Conservation (phyloP, 1,284 basidiomycete genomes). For the Sanghuangporus weigelae region DNA sequence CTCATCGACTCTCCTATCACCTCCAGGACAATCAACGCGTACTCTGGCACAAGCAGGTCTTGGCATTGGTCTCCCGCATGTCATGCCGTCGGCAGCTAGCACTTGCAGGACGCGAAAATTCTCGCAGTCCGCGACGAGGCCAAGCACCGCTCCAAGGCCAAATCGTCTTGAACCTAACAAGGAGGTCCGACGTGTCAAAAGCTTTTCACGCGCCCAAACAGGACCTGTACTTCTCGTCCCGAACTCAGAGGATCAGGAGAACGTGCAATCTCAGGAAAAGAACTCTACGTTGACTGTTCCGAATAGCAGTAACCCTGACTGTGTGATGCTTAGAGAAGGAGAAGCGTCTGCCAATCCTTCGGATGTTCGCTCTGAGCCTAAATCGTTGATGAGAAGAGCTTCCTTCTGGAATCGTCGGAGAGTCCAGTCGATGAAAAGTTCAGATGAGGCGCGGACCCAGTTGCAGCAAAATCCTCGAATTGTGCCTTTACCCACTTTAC, state of each 20-base stretch:
- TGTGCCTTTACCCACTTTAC: conserved; percentile 10
- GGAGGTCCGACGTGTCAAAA: conserved; percentile 40
- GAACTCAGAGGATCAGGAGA: background rate
- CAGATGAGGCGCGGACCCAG: background rate
- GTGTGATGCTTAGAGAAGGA: background rate
- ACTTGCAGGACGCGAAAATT: background rate
- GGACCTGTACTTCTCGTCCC: background rate
- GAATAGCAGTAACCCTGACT: background rate
- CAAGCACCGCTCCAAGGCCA: conserved; percentile 11
- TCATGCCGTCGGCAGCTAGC: conserved; percentile 33
- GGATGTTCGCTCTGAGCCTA: background rate
- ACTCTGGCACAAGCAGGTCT: conserved; percentile 53
- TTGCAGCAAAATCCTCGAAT: background rate
- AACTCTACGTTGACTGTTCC: background rate
- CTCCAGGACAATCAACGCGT: conserved; percentile 33
- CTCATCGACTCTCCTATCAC: conserved; percentile 7
- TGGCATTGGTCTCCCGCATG: conserved; percentile 51
- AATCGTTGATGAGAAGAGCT: conserved; percentile 5
- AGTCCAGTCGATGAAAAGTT: conserved; percentile 13
- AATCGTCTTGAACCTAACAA: conserved; percentile 7
- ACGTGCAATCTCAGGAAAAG: background rate
- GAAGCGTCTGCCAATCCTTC: background rate
- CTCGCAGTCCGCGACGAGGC: conserved; percentile 32
- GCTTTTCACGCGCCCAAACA: conserved; percentile 27
- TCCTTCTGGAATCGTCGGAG: conserved; percentile 18